Evolutionary conservation across 140 eudicot genomes (phyloP).

Genomic region (Anethum foeniculum): DNA sequence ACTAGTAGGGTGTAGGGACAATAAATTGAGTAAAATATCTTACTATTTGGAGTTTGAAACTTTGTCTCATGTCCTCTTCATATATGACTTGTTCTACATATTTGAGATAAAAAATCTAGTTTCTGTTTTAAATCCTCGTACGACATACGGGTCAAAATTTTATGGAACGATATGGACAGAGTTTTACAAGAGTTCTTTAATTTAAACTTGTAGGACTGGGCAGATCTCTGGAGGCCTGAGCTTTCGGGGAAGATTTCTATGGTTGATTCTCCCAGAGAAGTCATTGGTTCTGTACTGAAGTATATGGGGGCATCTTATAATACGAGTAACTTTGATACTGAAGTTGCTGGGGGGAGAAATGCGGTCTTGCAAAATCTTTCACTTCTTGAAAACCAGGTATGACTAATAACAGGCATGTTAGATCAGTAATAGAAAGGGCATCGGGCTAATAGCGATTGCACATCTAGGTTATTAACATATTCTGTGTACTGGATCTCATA

Average conservation of each 20-base stretch:
- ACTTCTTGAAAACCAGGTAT: constrained; percentile 64
- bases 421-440: not conserved
- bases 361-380: constrained; percentile 67
- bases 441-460: not conserved
- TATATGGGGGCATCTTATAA: constrained; percentile 84
- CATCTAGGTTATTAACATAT: not conserved
- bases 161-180: not conserved
- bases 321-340: constrained; percentile 53
- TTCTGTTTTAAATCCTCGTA: not conserved
- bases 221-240: constrained; percentile 90
- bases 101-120: not conserved
- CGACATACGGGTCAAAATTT: not conserved
- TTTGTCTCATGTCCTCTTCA: not conserved
- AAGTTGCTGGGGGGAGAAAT: constrained; percentile 70
- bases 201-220: constrained; percentile 73
- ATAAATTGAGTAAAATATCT: not conserved
- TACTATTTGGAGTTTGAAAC: not conserved
- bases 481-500: not conserved
- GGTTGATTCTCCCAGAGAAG: constrained; percentile 93
- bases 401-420: not conserved
- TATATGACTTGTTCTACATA: not conserved
- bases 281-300: constrained; percentile 82
- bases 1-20: not conserved
- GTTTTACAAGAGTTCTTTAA: not conserved
- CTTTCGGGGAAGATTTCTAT: constrained; percentile 86